phyloP scores from a whole-genome alignment of 768 basidiomycete genomes.

The Hortiboletus flavorubellus region DNA sequence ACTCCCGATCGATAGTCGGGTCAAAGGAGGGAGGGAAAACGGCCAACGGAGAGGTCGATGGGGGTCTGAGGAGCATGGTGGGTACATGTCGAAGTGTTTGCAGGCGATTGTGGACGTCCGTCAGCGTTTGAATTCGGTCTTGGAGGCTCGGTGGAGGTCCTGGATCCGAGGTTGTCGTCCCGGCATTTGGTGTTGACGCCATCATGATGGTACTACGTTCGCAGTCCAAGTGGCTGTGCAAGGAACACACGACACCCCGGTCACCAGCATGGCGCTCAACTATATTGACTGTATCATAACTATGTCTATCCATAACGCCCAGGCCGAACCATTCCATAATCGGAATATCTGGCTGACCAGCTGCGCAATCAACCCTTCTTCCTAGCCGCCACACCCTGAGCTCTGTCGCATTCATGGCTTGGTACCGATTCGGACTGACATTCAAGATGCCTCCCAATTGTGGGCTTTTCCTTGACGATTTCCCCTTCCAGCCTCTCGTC shows the following conservation, averaged over 20 bases:
- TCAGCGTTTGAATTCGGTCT: slow-evolving; percentile 44
- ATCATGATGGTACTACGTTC: slow-evolving; percentile 5
- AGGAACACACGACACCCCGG: background rate
- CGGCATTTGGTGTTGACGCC: background rate
- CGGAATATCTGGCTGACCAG: background rate
- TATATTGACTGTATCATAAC: background rate
- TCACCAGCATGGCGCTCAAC: slow-evolving; percentile 12
- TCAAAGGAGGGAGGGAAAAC: slow-evolving; percentile 30
- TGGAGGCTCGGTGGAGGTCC: slow-evolving; percentile 30
- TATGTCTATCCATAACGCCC: background rate
- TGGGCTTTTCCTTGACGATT: slow-evolving; percentile 7
- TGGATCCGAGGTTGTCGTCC: slow-evolving; percentile 1
- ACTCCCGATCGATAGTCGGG: slow-evolving; percentile 25
- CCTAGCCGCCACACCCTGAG: slow-evolving; percentile 13
- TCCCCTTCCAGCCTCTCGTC: slow-evolving; percentile 2
- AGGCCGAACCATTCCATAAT: background rate
- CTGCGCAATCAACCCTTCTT: background rate
- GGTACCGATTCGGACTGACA: background rate
- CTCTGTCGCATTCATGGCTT: background rate
- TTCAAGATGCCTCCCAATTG: background rate
- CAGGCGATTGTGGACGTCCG: slow-evolving; percentile 44
- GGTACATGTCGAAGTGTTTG: slow-evolving; percentile 47
- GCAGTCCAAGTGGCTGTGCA: slow-evolving; percentile 15
- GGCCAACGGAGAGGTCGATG: slow-evolving; percentile 23
- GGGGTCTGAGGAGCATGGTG: slow-evolving; percentile 40